Evolutionary conservation across 352 stramenopile genomes (phyloP), one percentile per base, ranked within the genome.

Genomic region (Aphanomyces invadans): DNA sequence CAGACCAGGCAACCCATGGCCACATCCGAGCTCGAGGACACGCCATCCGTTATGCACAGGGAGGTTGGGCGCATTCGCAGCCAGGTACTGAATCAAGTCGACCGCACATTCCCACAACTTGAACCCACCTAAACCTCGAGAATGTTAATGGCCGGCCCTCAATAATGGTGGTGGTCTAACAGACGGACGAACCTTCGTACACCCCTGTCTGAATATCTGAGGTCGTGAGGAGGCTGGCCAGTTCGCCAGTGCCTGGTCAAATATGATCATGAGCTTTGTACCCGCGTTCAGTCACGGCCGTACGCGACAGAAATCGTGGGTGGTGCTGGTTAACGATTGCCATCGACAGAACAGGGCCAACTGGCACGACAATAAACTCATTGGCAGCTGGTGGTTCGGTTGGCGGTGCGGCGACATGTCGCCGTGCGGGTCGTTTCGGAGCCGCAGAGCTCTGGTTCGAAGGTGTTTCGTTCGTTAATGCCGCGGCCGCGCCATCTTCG

Each of bases 21-120:
- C 86, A 51, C 86, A 94, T 42, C 86, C 86, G 4, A 94, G 73
- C 44, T 94, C 83, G 68, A 90, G 65, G 49, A 92, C 83, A 5
- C 71, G 62, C 1, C 65, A 25, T 76, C 73, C 38, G 51, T 4
- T 25, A 51, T 33, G 12, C 11, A 45, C 75, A 48, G 15, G 28
- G 78, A 60, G 53, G 75, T 33, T 38, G 39, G 42, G 62, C 79
- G 75, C 42, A 86, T 62, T 62, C 77, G 84, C 32, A 65, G 72
- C 53, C 38, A 78, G 65, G 59, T 62, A 76, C 57, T 71, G 49
- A 33, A 92, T 77, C 36, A 94, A 74, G 51, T 94, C 83, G 45
- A 94, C 59, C 0, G 86, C 76, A 59, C 83, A 87, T 65, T 94
- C 86, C 86, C 86, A 94, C 11, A 94, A 72, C 71, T 94, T 94